Evolutionary conservation across 345 rosid genomes (phyloP), one percentile per base, ranked within the genome.

Genomic region (Heritiera littoralis): DNA sequence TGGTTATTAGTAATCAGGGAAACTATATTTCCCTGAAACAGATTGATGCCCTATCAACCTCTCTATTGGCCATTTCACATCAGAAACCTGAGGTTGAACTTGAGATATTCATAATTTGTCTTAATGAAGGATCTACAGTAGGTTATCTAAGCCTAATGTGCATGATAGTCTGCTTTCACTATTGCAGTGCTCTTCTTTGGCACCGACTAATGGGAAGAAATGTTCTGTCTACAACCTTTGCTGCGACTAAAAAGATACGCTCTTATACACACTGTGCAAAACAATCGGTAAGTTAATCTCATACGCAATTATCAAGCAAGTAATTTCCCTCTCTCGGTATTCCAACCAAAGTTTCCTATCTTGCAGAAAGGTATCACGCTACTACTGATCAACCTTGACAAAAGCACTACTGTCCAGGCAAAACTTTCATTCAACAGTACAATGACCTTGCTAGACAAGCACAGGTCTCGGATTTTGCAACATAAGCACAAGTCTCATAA

Each of bases 111-210:
- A 35, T 35, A 35, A 35, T 35, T 35, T 35, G 38, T 35, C 38
- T 38, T 32, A 8, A 2, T 35, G 10, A 4, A 2, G 40, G 48
- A 23, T 10, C 49, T 40, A 59, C 64, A 59, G 43, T 20, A 64
- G 18, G 61, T 32, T 30, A 51, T 52, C 63, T 12, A 17, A 52
- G 30, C 46, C 18, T 13, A 6, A 11, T 38, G 7, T 70, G 60
- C 43, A 32, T 75, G 80, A 80, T 51, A 46, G 4, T 67, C 58
- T 81, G 66, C 64, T 82, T 49, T 82, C 82, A 66, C 74, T 17
- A 45, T 13, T 81, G 87, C 91, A 95, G 98, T 66, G 97, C 97
- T 77, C 97, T 96, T 82, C 93, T 94, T 45, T 96, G 98, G 99
- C 91, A 89, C 76, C 85, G 82, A 76, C 82, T 96, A 73, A 92